These are phyloP conservation scores for Sanghuangporus weigelae DNA, from an alignment of 1,284 basidiomycete species.

Conservation along the genomic window DNA sequence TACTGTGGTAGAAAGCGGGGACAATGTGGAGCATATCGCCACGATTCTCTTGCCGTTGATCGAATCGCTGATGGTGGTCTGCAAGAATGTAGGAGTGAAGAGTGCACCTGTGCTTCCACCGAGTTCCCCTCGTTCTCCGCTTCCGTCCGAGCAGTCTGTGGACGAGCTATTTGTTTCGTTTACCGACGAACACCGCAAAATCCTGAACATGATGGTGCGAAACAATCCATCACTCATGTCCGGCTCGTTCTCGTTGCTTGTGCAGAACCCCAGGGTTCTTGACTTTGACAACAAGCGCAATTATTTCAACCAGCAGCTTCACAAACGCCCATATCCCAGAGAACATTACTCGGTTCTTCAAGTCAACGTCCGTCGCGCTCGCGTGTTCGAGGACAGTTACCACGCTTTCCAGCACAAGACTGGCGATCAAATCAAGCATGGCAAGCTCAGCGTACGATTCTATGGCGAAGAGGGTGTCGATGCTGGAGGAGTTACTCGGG, in stretches of 20 bases:
- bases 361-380: constrained; percentile 87
- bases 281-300: constrained; percentile 99
- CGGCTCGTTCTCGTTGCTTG: constrained; percentile 94
- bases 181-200: constrained; percentile 92
- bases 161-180: constrained; percentile 91
- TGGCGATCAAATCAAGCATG: constrained; percentile 97
- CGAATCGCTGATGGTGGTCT: constrained; percentile 96
- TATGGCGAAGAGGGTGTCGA: constrained; percentile 98
- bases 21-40: constrained; percentile 81
- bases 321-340: constrained; percentile 74
- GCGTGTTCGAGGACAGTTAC: constrained; percentile 98
- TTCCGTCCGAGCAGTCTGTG: constrained; percentile 64
- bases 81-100: constrained; percentile 84
- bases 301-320: constrained; percentile 96
- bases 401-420: constrained; percentile 84
- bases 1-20: constrained; percentile 72
- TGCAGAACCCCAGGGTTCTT: constrained; percentile 93
- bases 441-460: constrained; percentile 96
- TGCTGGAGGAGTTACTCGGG: constrained; percentile 95
- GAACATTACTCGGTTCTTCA: constrained; percentile 84
- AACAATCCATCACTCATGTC: constrained; percentile 98
- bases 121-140: constrained; percentile 61
- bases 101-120: constrained; percentile 48
- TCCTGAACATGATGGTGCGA: constrained; percentile 95
- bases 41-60: constrained; percentile 89